Percentiles rank a stretch among this genome's conserved stretches.
phyloP scores from a whole-genome alignment of 345 rosid genomes.

The Laguncularia racemosa region DNA sequence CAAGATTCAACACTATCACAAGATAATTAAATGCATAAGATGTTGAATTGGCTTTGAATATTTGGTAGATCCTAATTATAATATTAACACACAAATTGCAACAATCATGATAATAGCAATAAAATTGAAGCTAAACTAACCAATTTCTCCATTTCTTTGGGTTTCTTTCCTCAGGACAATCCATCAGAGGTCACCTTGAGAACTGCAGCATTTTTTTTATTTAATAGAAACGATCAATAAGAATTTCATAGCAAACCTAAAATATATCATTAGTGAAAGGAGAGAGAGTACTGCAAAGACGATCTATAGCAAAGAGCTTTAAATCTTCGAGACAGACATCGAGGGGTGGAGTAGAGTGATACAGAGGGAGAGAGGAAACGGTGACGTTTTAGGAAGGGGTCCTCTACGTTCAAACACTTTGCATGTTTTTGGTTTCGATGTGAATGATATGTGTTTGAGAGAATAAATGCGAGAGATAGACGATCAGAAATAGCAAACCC shows the following conservation, averaged over 20 bases:
- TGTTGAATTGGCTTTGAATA: too few relatives aligned
- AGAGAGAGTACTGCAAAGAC: conserved; percentile 56
- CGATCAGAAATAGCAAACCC: too few relatives aligned
- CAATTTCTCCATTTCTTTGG: conserved; percentile 62
- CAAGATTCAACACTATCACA: too few relatives aligned
- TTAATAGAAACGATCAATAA: neutral
- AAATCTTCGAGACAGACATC: conserved; percentile 89
- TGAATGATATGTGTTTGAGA: too few relatives aligned
- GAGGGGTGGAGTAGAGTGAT: conserved; percentile 68
- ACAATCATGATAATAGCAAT: too few relatives aligned
- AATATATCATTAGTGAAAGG: neutral
- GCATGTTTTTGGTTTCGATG: conserved; percentile 27
- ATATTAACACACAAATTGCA: too few relatives aligned
- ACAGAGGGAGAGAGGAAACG: conserved; percentile 49
- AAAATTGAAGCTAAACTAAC: conserved; percentile 17
- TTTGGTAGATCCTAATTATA: too few relatives aligned
- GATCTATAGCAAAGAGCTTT: conserved; percentile 87
- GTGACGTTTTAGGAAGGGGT: conserved; percentile 15
- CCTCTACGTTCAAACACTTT: conserved; percentile 31
- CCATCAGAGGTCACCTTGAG: conserved; percentile 72
- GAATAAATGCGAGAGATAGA: too few relatives aligned
- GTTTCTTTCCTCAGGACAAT: conserved; percentile 69
- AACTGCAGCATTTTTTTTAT: conserved; percentile 41
- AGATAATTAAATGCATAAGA: too few relatives aligned
- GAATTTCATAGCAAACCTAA: neutral